Conservation (phyloP, 768 basidiomycete species). For the Saitozyma sp. region DNA sequence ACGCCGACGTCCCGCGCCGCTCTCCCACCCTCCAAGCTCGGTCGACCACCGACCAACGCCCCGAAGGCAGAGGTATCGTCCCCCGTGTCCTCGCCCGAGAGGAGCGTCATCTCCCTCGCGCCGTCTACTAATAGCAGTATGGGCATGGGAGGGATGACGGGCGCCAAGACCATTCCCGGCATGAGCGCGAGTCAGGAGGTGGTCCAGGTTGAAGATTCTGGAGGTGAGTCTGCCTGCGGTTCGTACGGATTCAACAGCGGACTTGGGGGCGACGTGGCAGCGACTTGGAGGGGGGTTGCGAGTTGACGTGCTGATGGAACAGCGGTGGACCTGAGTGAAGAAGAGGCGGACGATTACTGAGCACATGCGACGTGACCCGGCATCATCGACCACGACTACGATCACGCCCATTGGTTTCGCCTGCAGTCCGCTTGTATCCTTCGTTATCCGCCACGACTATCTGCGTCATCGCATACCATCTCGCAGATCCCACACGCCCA, state of each 20-base stretch:
- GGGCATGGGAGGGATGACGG: neutral
- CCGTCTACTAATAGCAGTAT: too few species aligned
- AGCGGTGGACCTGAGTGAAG: slow-evolving; percentile 3
- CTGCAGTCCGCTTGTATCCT: neutral
- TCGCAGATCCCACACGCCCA: too few species aligned
- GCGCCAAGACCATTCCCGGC: neutral
- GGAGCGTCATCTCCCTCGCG: too few species aligned
- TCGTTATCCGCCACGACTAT: too few species aligned
- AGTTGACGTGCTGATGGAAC: neutral
- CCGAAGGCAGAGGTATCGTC: too few species aligned
- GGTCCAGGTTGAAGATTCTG: too few species aligned
- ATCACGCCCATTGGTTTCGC: neutral
- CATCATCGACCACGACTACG: neutral
- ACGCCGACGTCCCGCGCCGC: slow-evolving; percentile 21
- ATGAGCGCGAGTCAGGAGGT: neutral
- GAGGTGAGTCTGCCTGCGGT: too few species aligned
- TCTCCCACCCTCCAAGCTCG: slow-evolving; percentile 37
- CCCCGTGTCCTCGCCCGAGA: too few species aligned
- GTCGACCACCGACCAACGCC: slow-evolving; percentile 32
- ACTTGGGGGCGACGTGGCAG: too few species aligned
- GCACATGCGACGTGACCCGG: neutral
- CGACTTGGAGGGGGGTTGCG: too few species aligned
- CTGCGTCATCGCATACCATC: too few species aligned
- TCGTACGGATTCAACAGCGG: too few species aligned
- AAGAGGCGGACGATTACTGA: slow-evolving; percentile 7